Evolutionary conservation across 2,329 filamentous ascomycete genomes (phyloP), one percentile per base, ranked within the genome.

Genomic region (Orbilia quercus): DNA sequence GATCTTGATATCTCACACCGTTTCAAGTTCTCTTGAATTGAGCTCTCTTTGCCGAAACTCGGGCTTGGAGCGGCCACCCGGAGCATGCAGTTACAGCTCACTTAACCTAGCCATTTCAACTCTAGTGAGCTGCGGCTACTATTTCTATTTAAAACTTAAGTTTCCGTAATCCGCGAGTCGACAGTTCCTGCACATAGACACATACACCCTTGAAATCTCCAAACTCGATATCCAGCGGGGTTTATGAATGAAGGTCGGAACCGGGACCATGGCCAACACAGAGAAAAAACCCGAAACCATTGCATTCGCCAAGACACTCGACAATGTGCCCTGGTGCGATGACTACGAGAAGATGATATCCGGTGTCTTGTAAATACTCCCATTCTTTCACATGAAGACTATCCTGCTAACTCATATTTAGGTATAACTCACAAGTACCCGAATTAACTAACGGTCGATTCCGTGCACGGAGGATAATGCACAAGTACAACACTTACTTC

Each of bases 331-430:
- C 0, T 85, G 84, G 82, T 84, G 85, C 69, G 86, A 88, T 6
- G 84, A 88, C 71, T 89, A 88, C 60, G 85, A 88, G 77, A 86
- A 85, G 77, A 88, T 89, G 86, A 85, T 89, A 51, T 88, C 85
- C 0, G 86, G 86, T 25, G 85, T 88, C 81, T 81, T 88, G 85
- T 86, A 78, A 76, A 82, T 14, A 54, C 34, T 38, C n/a, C 16
- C 20, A n/a, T 28, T n/a, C n/a, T 16, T 42, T 25, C 38, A 31
- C 28, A 31, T 31, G 28, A 5, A 31, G 28, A 31, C 28, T 31
- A 4, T 31, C 20, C n/a, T 42, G 25, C 18, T n/a, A 2, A 20
- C 9, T 14, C 12, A 31, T 51, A 25, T 28, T 63, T 16, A 86
- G 84, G 36, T 88, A 88, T 79, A 80, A 86, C 76, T 79, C 82